Conservation (phyloP, 352 stramenopile species). For the Halophytophthora polymorphica region DNA sequence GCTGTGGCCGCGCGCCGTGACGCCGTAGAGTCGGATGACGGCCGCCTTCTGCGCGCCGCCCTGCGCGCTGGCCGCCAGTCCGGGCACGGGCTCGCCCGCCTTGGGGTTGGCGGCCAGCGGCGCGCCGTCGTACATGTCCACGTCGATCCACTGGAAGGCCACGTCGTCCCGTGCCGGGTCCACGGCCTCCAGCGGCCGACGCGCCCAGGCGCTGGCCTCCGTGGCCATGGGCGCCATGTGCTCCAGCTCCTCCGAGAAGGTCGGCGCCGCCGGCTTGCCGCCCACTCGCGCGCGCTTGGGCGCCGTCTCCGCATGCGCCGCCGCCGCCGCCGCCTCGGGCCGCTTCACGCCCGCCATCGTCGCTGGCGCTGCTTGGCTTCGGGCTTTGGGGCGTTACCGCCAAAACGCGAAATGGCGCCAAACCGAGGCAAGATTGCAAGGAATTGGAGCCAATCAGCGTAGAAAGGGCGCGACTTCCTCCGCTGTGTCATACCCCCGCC, state of each 20-base stretch:
- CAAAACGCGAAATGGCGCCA: too few species aligned
- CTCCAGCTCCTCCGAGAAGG: conserved; percentile 57
- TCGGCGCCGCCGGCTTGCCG: conserved; percentile 22
- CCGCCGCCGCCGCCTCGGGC: conserved; percentile 9
- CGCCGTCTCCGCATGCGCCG: background rate
- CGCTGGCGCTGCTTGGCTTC: background rate
- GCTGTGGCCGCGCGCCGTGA: conserved; percentile 94
- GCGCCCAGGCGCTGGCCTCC: conserved; percentile 62
- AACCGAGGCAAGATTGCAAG: too few species aligned
- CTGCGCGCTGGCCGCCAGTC: conserved; percentile 87
- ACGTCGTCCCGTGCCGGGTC: conserved; percentile 38
- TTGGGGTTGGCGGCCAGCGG: conserved; percentile 88
- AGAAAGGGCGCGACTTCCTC: too few species aligned
- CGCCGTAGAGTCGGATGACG: conserved; percentile 97
- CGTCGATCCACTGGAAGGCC: conserved; percentile 97
- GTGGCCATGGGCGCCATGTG: conserved; percentile 60
- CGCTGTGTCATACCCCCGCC: too few species aligned
- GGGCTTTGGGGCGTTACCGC: conserved; percentile 5
- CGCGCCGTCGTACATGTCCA: conserved; percentile 99
- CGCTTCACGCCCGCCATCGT: conserved; percentile 38
- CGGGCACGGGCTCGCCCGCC: conserved; percentile 48
- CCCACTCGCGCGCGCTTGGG: conserved; percentile 39
- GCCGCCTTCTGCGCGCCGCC: conserved; percentile 87
- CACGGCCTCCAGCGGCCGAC: conserved; percentile 34
- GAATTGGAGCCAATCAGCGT: too few species aligned